Base-by-base conservation (phyloP, 164 flowering plant species). In the Magnolia sinica region DNA sequence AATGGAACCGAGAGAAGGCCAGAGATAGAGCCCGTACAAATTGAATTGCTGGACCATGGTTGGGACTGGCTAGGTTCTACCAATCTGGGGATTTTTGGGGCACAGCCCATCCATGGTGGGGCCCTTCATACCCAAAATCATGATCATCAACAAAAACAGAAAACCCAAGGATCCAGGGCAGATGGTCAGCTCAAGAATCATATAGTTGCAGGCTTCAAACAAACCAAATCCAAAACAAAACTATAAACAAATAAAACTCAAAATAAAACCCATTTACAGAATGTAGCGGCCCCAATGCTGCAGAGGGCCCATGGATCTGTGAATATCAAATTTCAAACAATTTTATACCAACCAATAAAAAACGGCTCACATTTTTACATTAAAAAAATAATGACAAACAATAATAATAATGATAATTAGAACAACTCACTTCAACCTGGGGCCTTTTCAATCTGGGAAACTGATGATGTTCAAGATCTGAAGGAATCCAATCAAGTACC, bases 351-450 rank as follows among this genome's bases (percentile, higher is more conserved):
- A 70, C 58, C 58, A 70, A 5, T 19, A 37, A 3, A 49, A 73
- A 71, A 76, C 74, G 49, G 27, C 55, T 79, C 79, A 64, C 1
- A 79, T 52, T 76, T 77, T 70, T 80, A 82, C 85, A 55, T 9
- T 11, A 55, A 80, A 76, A 23, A 8, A 59, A 71, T 68, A 74
- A 70, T 61, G 64, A 7, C 23, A 64, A 70, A 16, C 74, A 45
- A 78, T 68, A 74, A 69, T 52, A 74, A 66, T 75, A 3, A 50
- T 50, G 19, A 66, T 23, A 65, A 68, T 22, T 19, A 49, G 10
- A 45, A 55, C 64, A 61, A 31, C 24, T 27, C 70, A 71, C 58
- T 61, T 68, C 61, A 77, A n/a, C 11, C 71, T 51, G 64, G n/a
- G 68, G 72, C 61, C 2, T 55, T 4, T 55, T 55, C 16, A 55